Evolutionary conservation across 2,329 filamentous ascomycete genomes (phyloP), one percentile per base, ranked within the genome.

Genomic region (Ceratocystis colombiana): DNA sequence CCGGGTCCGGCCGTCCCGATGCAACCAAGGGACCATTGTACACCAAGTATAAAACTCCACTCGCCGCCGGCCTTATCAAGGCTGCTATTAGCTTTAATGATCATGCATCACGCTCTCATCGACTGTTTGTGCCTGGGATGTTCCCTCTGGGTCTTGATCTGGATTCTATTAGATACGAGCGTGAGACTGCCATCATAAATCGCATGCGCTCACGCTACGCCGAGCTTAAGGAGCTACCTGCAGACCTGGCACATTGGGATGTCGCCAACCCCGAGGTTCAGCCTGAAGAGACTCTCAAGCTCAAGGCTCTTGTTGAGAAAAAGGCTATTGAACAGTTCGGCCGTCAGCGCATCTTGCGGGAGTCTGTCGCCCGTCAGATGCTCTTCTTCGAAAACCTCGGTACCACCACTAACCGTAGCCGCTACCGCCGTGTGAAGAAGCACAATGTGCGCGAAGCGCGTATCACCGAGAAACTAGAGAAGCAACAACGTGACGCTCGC

Each of bases 391-490:
- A 97, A 73, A 97, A 96, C 72, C 84, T 97, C 33, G 93, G 92
- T 57, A 96, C 96, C 89, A 96, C 93, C 1, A 93, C 92, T 0
- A 99, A 99, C 74, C 87, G 94, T 63, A 87, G 89, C 64, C 84
- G 87, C 72, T 96, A 96, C 75, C 88, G 94, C 45, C 87, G 94
- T 63, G 88, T 94, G 80, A 99, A 99, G 87, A 97, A 96, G 79
- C 93, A 96, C 76, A 96, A 88, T 62, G 82, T 97, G 62, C 88
- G 93, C 45, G 94, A 99, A 77, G 94, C 94, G 66, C 88, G 93
- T 67, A 95, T 99, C 70, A 99, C 94, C 0, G 94, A 99, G 82
- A 99, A 96, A 77, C 85, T 99, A 1, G 94, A 99, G 83, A 97
- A 97, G 79, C 92, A 99, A 75, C 94, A 99, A 75, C 90, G 94